Evolutionary conservation across 2,329 filamentous ascomycete genomes (phyloP).

Genomic region (Colletotrichum lini): DNA sequence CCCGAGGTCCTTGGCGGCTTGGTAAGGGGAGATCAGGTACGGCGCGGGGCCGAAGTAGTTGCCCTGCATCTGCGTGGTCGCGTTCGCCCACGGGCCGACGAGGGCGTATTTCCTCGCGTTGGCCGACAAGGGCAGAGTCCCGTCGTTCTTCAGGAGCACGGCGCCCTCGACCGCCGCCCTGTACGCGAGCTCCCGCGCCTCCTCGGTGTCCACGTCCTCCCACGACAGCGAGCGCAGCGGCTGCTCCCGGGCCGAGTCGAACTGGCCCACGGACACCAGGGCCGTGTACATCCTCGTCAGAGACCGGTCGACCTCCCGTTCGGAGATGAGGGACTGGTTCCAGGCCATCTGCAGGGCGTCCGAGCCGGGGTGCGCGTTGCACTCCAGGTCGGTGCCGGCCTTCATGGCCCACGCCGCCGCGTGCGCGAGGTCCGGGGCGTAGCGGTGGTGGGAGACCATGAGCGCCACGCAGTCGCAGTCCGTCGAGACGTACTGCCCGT

Average conservation of each 20-base stretch:
- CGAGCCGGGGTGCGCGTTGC: constrained; percentile 45
- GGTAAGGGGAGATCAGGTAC: constrained; percentile 42
- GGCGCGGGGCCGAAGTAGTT: constrained; percentile 44
- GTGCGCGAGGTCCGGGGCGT: constrained; percentile 46
- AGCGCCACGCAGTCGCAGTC: constrained; percentile 67
- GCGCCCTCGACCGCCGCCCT: constrained; percentile 63
- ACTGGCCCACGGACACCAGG: constrained; percentile 70
- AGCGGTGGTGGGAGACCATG: constrained; percentile 36
- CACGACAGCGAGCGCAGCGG: constrained; percentile 68
- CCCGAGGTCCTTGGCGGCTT: constrained; percentile 46
- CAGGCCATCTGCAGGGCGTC: constrained; percentile 45
- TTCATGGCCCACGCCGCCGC: constrained; percentile 52
- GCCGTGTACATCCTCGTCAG: constrained; percentile 67
- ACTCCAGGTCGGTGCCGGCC: constrained; percentile 54
- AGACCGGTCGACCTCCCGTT: constrained; percentile 56
- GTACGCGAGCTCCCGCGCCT: constrained; percentile 66
- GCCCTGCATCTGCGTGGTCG: constrained; percentile 47
- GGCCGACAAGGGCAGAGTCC: constrained; percentile 60
- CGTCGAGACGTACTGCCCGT: constrained; percentile 74
- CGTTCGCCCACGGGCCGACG: constrained; percentile 53
- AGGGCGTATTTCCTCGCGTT: constrained; percentile 48
- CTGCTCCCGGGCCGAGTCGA: constrained; percentile 60
- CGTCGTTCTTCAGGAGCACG: constrained; percentile 69
- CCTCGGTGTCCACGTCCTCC: constrained; percentile 68
- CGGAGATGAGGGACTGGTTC: constrained; percentile 51